Percentiles rank a stretch among this genome's conserved stretches.
Conservation (phyloP, 2,329 filamentous ascomycete genomes). For the Leptosphaerulina australis region DNA sequence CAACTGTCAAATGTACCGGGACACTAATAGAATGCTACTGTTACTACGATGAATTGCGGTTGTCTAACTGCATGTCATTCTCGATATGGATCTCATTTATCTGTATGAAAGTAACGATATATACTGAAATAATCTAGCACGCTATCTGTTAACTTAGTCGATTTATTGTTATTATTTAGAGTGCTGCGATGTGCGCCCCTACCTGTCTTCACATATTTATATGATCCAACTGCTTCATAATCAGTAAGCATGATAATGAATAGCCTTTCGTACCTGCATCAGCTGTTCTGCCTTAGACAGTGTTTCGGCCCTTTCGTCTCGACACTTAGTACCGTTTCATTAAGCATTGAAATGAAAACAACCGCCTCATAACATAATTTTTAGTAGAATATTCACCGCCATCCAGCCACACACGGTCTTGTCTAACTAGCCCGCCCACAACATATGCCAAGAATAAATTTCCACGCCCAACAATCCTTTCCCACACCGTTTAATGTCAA, state of each 20-base stretch:
- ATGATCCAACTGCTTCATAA: neutral
- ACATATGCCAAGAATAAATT: slow-evolving; percentile 3
- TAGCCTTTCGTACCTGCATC: neutral
- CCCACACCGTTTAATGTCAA: neutral
- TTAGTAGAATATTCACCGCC: neutral
- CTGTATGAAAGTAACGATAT: too few species aligned
- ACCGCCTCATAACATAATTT: neutral
- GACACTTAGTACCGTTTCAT: neutral
- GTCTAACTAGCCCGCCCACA: neutral
- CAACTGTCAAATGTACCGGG: too few species aligned
- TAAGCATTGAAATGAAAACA: neutral
- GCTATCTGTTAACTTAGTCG: too few species aligned
- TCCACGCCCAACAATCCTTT: slow-evolving; percentile 1
- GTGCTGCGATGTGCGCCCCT: too few species aligned
- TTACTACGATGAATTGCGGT: too few species aligned
- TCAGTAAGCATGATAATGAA: neutral
- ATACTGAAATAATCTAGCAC: too few species aligned
- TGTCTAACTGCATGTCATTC: too few species aligned
- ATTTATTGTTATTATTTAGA: too few species aligned
- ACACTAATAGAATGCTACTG: too few species aligned
- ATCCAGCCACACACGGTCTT: neutral
- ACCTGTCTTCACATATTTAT: neutral
- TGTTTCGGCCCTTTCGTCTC: neutral
- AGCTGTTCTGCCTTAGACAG: neutral
- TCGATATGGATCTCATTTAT: too few species aligned